Evolutionary conservation across 768 basidiomycete genomes (phyloP).

Genomic region (Mrakia hoshinonis): DNA sequence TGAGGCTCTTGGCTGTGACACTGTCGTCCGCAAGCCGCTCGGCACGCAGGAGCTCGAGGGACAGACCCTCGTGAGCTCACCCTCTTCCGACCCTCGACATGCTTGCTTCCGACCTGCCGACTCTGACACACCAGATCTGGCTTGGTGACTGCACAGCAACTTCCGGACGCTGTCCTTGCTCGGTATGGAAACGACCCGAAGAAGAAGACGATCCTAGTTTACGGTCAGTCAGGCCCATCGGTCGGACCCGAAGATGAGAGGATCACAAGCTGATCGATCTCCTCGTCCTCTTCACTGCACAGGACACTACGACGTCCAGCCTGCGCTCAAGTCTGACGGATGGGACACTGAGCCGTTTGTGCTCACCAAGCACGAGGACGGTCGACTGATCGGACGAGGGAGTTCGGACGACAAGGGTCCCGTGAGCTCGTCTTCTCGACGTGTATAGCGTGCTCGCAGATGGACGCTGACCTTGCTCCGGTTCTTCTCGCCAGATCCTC

Average conservation of each 20-base stretch:
- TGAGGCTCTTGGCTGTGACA: constrained; percentile 54
- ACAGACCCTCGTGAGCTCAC: constrained; percentile 46
- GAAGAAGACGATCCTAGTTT: constrained; percentile 89
- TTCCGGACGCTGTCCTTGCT: constrained; percentile 51
- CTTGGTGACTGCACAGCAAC: background rate
- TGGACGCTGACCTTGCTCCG: constrained; percentile 1
- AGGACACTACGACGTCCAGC: constrained; percentile 30
- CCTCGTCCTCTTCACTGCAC: constrained; percentile 47
- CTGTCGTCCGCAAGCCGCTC: constrained; percentile 63
- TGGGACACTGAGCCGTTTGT: constrained; percentile 82
- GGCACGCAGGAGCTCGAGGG: constrained; percentile 69
- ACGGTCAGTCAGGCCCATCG: constrained; percentile 46
- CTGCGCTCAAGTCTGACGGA: constrained; percentile 50
- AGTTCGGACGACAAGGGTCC: constrained; percentile 56
- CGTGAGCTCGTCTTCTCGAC: constrained; percentile 24
- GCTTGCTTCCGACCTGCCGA: constrained; percentile 10
- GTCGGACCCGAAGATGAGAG: background rate
- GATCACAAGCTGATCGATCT: background rate
- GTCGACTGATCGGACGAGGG: constrained; percentile 68
- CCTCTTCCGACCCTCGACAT: constrained; percentile 59
- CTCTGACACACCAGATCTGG: background rate
- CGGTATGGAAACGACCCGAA: constrained; percentile 68
- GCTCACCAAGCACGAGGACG: constrained; percentile 49
- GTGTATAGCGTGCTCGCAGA: background rate
- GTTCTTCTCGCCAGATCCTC: constrained; percentile 45